Percentiles rank a stretch among this genome's conserved stretches.
These are phyloP conservation scores for Scheffersomyces insectosa DNA, from an alignment of 1,139 yeast species.

Conservation along the genomic window DNA sequence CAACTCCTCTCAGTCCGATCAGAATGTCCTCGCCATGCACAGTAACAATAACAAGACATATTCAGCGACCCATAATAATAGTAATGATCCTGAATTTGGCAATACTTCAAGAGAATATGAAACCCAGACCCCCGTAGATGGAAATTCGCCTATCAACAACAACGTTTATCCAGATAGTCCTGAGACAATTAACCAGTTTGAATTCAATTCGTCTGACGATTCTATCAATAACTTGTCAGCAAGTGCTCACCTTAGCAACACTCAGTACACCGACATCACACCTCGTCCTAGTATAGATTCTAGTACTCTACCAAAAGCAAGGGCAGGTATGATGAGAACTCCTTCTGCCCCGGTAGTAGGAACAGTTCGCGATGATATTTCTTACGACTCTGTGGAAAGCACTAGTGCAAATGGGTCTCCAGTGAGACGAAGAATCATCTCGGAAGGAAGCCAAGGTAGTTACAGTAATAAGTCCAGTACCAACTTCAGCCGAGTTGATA, in stretches of 20 bases:
- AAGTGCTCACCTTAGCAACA: too few relatives aligned
- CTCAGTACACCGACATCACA: background rate
- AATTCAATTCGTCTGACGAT: background rate
- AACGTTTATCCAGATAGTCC: background rate
- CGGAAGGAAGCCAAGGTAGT: constrained; percentile 9
- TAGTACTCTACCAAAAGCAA: too few relatives aligned
- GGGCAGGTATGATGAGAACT: constrained; percentile 7
- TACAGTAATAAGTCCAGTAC: constrained; percentile 6
- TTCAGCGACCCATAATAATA: too few relatives aligned
- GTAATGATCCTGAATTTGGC: too few relatives aligned
- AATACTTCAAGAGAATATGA: too few relatives aligned
- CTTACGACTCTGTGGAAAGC: background rate
- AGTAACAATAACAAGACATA: too few relatives aligned
- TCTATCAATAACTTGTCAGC: background rate
- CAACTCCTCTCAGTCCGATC: too few relatives aligned
- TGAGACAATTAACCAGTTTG: background rate
- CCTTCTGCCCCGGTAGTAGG: constrained; percentile 17
- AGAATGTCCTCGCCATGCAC: too few relatives aligned
- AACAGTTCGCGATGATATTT: background rate
- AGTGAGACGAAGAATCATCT: constrained; percentile 4
- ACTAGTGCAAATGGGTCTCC: constrained; percentile 6
- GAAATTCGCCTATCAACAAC: too few relatives aligned
- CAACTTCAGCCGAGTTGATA: constrained; percentile 5
- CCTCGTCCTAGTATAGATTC: background rate
- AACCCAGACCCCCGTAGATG: too few relatives aligned